phyloP scores from a whole-genome alignment of 1,139 yeast species.

The Pneumocystis jirovecii region DNA sequence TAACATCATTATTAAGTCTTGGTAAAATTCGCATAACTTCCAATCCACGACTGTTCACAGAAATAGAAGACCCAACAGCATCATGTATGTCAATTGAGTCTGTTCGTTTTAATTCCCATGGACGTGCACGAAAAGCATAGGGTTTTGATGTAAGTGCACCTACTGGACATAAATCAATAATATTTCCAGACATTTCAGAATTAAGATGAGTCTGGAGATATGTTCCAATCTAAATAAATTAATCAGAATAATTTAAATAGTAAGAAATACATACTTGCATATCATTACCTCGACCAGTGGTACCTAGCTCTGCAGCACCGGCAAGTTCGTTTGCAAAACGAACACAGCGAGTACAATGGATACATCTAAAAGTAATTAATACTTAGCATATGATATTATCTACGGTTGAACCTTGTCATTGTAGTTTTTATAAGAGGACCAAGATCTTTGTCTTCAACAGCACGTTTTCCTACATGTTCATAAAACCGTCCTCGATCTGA shows the following conservation, averaged over 20 bases:
- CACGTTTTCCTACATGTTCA: slow-evolving; percentile 74
- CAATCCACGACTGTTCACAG: slow-evolving; percentile 77
- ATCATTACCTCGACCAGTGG: slow-evolving; percentile 82
- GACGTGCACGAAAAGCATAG: slow-evolving; percentile 79
- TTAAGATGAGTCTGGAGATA: slow-evolving; percentile 74
- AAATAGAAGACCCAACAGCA: slow-evolving; percentile 66
- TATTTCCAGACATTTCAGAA: slow-evolving; percentile 77
- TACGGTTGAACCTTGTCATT: slow-evolving; percentile 45
- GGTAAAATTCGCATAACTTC: slow-evolving; percentile 84
- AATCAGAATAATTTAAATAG: background rate
- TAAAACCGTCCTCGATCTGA: slow-evolving; percentile 73
- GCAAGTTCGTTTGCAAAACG: slow-evolving; percentile 84
- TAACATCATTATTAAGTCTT: slow-evolving; percentile 70
- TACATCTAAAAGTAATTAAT: slow-evolving; percentile 31
- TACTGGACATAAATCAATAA: slow-evolving; percentile 80
- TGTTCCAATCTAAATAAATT: slow-evolving; percentile 43
- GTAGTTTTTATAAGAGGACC: slow-evolving; percentile 84
- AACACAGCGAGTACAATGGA: slow-evolving; percentile 85
- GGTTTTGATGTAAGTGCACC: slow-evolving; percentile 88
- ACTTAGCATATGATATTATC: background rate
- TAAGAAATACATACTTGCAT: slow-evolving; percentile 34
- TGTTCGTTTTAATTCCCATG: slow-evolving; percentile 86
- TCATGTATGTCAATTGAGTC: slow-evolving; percentile 79
- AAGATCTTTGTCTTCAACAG: slow-evolving; percentile 78
- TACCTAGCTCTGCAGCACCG: slow-evolving; percentile 83